phyloP scores from a whole-genome alignment of 106 monocot species.

The Allium sativum region DNA sequence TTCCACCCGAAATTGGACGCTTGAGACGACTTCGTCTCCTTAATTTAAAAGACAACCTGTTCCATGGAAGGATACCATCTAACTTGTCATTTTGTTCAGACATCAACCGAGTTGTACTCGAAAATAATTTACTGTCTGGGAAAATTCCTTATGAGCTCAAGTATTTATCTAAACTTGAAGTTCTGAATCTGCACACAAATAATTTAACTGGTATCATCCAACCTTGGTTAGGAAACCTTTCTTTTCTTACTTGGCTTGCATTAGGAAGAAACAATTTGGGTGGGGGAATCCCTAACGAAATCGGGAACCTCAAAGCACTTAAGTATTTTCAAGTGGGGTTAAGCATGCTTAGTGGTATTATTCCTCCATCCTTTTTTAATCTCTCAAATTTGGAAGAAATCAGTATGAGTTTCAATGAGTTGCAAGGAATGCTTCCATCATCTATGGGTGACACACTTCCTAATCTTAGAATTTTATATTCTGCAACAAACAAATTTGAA shows the following conservation, averaged over 20 bases:
- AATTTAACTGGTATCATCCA: slow-evolving; percentile 8
- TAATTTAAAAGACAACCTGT: slow-evolving; percentile 18
- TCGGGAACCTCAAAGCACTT: slow-evolving; percentile 4
- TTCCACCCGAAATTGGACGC: slow-evolving; percentile 20
- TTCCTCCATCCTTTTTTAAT: slow-evolving; percentile 6
- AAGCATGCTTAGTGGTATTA: not conserved
- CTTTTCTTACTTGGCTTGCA: not conserved
- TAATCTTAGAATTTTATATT: slow-evolving; percentile 4
- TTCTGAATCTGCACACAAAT: slow-evolving; percentile 2
- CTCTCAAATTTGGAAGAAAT: not conserved
- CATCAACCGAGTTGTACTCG: not conserved
- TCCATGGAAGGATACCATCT: slow-evolving; percentile 11
- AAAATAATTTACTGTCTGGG: slow-evolving; percentile 2
- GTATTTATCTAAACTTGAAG: slow-evolving; percentile 7
- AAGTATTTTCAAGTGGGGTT: not conserved
- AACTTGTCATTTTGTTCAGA: not conserved
- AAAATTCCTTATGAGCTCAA: slow-evolving; percentile 8
- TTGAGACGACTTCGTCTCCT: slow-evolving; percentile 10
- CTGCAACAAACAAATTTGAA: slow-evolving; percentile 2
- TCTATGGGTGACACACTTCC: not conserved
- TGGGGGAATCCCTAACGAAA: slow-evolving; percentile 7
- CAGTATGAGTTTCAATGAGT: not conserved
- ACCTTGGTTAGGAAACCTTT: slow-evolving; percentile 2
- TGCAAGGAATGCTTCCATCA: not conserved
- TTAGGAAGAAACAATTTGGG: slow-evolving; percentile 1